Percentiles rank a stretch among this genome's conserved stretches.
phyloP scores from a whole-genome alignment of 257 asterid species.

The Salvia miltiorrhiza region DNA sequence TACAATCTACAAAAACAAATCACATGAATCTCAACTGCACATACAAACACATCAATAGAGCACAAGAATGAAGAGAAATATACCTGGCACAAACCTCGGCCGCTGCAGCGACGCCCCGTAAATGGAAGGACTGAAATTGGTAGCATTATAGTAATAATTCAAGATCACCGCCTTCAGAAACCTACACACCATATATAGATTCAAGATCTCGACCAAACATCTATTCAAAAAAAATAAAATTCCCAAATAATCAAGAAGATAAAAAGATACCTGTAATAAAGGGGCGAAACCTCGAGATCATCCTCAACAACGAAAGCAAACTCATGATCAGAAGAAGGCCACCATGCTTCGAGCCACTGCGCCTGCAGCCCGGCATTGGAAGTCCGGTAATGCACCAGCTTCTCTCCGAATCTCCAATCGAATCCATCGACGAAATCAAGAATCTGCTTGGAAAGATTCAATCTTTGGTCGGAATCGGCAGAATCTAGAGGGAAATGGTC shows the following conservation, averaged over 20 bases:
- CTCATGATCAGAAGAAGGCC: slow-evolving; percentile 40
- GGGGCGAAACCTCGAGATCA: slow-evolving; percentile 88
- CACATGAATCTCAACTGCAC: background rate
- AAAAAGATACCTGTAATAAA: slow-evolving; percentile 60
- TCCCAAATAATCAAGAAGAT: background rate
- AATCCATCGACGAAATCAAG: slow-evolving; percentile 71
- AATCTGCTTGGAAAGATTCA: slow-evolving; percentile 54
- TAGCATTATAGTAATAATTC: slow-evolving; percentile 22
- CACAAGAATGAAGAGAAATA: background rate
- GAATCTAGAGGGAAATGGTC: slow-evolving; percentile 60
- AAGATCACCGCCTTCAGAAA: slow-evolving; percentile 24
- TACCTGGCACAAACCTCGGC: slow-evolving; percentile 32
- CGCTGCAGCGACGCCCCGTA: slow-evolving; percentile 29
- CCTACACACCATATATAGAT: slow-evolving; percentile 16
- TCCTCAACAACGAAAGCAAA: slow-evolving; percentile 85
- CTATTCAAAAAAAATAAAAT: background rate
- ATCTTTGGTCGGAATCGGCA: slow-evolving; percentile 36
- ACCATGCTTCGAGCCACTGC: slow-evolving; percentile 42
- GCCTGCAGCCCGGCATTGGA: slow-evolving; percentile 40
- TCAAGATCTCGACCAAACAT: background rate
- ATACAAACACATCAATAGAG: background rate
- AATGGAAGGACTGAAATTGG: slow-evolving; percentile 27
- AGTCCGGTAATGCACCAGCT: slow-evolving; percentile 38
- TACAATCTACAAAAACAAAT: background rate
- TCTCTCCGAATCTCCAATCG: slow-evolving; percentile 68